Evolutionary conservation across 2,329 filamentous ascomycete genomes (phyloP).

Genomic region (Colletotrichum siamense): DNA sequence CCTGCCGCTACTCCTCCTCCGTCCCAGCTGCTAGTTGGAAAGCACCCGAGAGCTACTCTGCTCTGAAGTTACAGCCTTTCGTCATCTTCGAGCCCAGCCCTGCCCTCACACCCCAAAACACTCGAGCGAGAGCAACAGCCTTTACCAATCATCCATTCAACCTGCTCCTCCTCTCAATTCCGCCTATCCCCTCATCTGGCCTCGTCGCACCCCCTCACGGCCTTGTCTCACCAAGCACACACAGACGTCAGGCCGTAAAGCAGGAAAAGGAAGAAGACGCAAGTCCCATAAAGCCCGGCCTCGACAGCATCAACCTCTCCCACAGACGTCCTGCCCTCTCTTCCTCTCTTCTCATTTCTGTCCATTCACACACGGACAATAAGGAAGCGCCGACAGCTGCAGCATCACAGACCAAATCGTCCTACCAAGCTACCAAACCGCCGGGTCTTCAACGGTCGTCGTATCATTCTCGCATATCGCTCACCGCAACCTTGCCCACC

Average conservation of each 20-base stretch:
- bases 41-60: not conserved
- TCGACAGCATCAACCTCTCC: not conserved
- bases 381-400: not conserved
- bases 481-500: not conserved
- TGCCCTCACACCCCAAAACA: not conserved
- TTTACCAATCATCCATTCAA: not conserved
- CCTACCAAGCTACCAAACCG: not conserved
- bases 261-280: not conserved
- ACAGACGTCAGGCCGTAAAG: slow-evolving; percentile 5
- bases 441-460: slow-evolving; percentile 4
- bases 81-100: slow-evolving; percentile 6
- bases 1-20: not conserved
- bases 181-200: not conserved
- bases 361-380: not conserved
- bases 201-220: slow-evolving; percentile 5
- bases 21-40: not conserved
- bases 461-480: not conserved
- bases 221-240: slow-evolving; percentile 15
- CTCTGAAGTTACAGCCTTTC: not conserved
- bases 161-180: not conserved
- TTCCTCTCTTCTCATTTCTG: not conserved
- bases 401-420: slow-evolving; percentile 8
- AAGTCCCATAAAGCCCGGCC: slow-evolving; percentile 17
- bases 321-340: slow-evolving; percentile 4
- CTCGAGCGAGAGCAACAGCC: not conserved